Conservation (phyloP, 345 rosid genomes). For the Eucalyptus curtisii region DNA sequence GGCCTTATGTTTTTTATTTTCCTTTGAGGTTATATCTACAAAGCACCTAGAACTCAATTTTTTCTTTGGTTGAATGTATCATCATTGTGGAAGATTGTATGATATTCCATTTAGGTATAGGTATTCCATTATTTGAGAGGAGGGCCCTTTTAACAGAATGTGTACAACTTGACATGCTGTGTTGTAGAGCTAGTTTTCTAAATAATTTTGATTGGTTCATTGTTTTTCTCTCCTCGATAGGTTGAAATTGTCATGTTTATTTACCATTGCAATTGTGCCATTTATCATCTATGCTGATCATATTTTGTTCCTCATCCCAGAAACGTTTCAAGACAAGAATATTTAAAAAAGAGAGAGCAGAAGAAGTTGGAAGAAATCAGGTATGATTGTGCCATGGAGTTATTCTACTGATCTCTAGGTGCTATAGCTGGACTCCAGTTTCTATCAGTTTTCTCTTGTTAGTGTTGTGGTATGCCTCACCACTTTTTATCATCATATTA, state of each 20-base stretch:
- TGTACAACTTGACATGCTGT: background rate
- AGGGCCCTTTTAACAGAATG: background rate
- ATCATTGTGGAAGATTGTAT: background rate
- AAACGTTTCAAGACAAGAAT: slow-evolving; percentile 83
- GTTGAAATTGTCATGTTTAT: background rate
- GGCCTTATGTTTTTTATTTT: background rate
- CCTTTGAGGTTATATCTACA: background rate
- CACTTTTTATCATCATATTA: background rate
- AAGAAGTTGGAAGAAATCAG: slow-evolving; percentile 92
- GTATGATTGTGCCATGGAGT: slow-evolving; percentile 9
- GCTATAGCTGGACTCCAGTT: background rate
- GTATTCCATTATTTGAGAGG: background rate
- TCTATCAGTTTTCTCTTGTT: background rate
- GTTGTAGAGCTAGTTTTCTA: background rate
- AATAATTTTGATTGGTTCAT: background rate
- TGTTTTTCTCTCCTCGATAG: background rate
- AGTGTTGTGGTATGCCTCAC: background rate
- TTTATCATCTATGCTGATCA: background rate
- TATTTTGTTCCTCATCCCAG: slow-evolving; percentile 14
- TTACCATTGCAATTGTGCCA: background rate
- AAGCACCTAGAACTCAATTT: background rate
- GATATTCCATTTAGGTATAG: background rate
- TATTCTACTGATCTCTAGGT: background rate
- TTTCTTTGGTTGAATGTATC: background rate
- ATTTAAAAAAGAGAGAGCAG: slow-evolving; percentile 92